These are phyloP conservation scores for Cladosporium phlei DNA, from an alignment of 2,329 filamentous ascomycete genomes.

Conservation along the genomic window DNA sequence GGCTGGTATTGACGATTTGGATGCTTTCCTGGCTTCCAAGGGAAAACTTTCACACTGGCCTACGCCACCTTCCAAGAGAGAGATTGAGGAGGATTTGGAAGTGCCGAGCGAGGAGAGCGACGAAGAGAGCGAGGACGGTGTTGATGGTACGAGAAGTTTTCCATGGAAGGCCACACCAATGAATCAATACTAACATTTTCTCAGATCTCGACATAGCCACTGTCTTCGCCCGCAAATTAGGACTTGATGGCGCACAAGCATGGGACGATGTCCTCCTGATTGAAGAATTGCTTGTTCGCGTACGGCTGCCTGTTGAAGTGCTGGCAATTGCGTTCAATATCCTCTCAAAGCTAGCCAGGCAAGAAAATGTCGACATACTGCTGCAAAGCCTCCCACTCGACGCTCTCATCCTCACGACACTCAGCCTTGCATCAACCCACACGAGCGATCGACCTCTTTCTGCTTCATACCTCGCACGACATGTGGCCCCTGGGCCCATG, in stretches of 20 bases:
- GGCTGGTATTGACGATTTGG: conserved; percentile 28
- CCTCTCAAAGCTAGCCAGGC: conserved; percentile 18
- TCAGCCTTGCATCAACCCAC: conserved; percentile 27
- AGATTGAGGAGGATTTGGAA: conserved; percentile 18
- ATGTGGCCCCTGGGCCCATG: conserved; percentile 20
- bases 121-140: conserved; percentile 16
- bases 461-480: conserved; percentile 21
- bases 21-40: conserved; percentile 29
- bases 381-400: conserved; percentile 16
- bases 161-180: neutral
- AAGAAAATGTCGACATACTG: conserved; percentile 9
- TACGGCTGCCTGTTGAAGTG: conserved; percentile 25
- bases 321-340: conserved; percentile 30
- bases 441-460: conserved; percentile 24
- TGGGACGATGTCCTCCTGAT: conserved; percentile 18
- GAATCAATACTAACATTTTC: neutral
- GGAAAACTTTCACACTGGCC: conserved; percentile 28
- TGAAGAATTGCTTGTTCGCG: conserved; percentile 23
- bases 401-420: conserved; percentile 23
- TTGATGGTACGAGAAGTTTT: conserved; percentile 8
- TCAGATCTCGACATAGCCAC: conserved; percentile 19
- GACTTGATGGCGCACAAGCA: conserved; percentile 8
- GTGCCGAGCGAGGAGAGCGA: conserved; percentile 19
- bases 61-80: conserved; percentile 26
- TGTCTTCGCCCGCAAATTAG: conserved; percentile 19